A percentile compares a stretch with the other conserved stretches of the same genome.
phyloP scores from a whole-genome alignment of 1,284 basidiomycete genomes.

The Phaffia rhodozyma region DNA sequence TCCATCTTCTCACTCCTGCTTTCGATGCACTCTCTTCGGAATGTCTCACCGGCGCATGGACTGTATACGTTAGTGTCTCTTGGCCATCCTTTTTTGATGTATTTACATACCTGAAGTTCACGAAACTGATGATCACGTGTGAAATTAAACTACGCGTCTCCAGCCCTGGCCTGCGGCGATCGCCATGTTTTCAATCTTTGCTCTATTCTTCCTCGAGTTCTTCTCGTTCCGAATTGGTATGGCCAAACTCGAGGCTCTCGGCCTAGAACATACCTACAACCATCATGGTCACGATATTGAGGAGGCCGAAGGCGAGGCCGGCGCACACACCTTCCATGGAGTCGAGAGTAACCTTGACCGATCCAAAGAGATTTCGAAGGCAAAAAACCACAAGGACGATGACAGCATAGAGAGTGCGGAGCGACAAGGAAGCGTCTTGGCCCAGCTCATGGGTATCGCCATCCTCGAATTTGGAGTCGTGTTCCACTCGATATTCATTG shows the following conservation, averaged over 20 bases:
- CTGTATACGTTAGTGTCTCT: slow-evolving; percentile 33
- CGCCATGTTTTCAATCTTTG: slow-evolving; percentile 64
- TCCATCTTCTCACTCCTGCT: slow-evolving; percentile 67
- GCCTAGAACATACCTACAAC: slow-evolving; percentile 27
- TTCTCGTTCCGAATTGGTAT: slow-evolving; percentile 64
- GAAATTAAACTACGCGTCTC: background rate
- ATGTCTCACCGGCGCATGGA: slow-evolving; percentile 64
- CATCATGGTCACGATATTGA: slow-evolving; percentile 24
- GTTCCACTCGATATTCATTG: slow-evolving; percentile 66
- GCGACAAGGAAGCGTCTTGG: background rate
- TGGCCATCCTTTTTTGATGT: slow-evolving; percentile 11
- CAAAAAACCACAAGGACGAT: slow-evolving; percentile 10
- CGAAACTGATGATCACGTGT: background rate
- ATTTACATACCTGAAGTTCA: background rate
- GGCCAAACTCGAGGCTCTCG: slow-evolving; percentile 40
- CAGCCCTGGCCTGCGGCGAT: slow-evolving; percentile 70
- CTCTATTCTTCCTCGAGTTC: slow-evolving; percentile 73
- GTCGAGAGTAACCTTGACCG: slow-evolving; percentile 40
- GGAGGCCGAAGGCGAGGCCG: slow-evolving; percentile 30
- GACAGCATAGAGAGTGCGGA: slow-evolving; percentile 14
- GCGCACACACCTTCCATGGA: slow-evolving; percentile 54
- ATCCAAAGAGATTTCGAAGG: background rate
- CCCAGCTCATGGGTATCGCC: slow-evolving; percentile 29
- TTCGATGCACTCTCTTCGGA: slow-evolving; percentile 54
- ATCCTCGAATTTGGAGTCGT: slow-evolving; percentile 67